Evolutionary conservation across 2,329 filamentous ascomycete genomes (phyloP), one percentile per base, ranked within the genome.

Genomic region (Xylariaceae sp.): DNA sequence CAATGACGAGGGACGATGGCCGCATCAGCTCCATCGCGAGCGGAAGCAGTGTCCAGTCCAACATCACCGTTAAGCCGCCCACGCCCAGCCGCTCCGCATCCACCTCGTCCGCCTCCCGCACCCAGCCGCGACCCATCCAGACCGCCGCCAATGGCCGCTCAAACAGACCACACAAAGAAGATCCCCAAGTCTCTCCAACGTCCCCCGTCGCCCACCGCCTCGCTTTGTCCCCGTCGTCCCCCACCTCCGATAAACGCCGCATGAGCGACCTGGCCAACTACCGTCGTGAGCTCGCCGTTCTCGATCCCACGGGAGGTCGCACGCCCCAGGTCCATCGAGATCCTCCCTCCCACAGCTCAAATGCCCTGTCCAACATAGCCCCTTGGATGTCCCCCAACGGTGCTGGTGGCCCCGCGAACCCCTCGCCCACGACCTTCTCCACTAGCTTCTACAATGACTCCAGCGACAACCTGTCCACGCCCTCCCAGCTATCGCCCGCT

Each of bases 401-500:
- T 44, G 69, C 65, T 60, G 66, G 59, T 50, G 60, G 47, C 40
- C 56, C 64, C 45, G 60, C 68, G 44, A 58, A 60, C 37, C 60
- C 64, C 43, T 62, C 68, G 46, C 64, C 61, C 40, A 65, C 59
- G 50, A 54, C 59, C 29, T 66, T 73, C 60, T 63, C 68, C 29
- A 77, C 75, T 38, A 85, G 74, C 64, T 90, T 89, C 66, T 86
- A 81, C 67, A 82, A 89, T 64, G 83, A 90, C 61, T 88, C 85
- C 25, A 85, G 77, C 69, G 86, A 91, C 59, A 84, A 82, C 60
- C 61, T 85, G 43, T 80, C 78, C 11, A 61, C 72, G 20, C 65
- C 67, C 23, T 82, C 80, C 22, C 88, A 88, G 57, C 69, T 88
- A 42, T 90, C 88, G 23, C 83, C 87, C 1, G 77, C 80, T 44